Evolutionary conservation across 2,329 filamentous ascomycete genomes (phyloP), one percentile per base, ranked within the genome.

Genomic region (Myriosclerotinia scirpicola): DNA sequence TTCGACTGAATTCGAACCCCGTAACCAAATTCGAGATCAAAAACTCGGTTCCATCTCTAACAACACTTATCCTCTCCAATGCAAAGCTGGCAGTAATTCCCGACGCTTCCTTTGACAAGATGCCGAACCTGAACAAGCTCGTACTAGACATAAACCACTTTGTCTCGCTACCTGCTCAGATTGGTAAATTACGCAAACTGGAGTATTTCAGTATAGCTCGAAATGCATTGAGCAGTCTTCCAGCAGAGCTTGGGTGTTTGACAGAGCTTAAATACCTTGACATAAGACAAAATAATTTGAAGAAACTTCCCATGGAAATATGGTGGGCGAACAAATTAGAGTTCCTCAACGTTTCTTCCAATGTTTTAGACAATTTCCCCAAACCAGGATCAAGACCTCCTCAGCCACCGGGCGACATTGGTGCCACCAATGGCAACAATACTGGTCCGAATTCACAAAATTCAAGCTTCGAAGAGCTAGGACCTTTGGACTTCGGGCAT

Each of bases 101-200:
- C 9, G 95, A 97, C 75, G 89, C 91, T 55, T 85, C 94, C 17
- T 98, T 97, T 76, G 88, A 90, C 71, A 93, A 94, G 75, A 88
- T 98, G 80, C 85, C 90, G 11, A 95, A 93, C 73, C 79, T 99
- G 54, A 92, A 94, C 67, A 93, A 93, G 73, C 84, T 99, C 30
- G 89, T 94, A 22, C 83, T 99, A 64, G 94, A 97, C 79, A 93
- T 92, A 76, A 99, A 99, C 75, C 96, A 97, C 76, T 96, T 99
- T 73, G 93, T 95, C 0, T 94, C 92, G 0, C 81, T 99, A 34
- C 95, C 94, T 0, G 84, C 87, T 65, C 90, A 96, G 69, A 91
- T 99, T 68, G 93, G 94, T 20, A 91, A 90, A 69, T 81, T 99
- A 54, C 87, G 86, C 70, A 91, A 87, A 71, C 81, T 99, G 40